Evolutionary conservation across 164 flowering plant genomes (phyloP).

Genomic region (Vitis vinifera): ASM3070453v1 NC_081812.1:10323001-10323500

Average conservation of each 20-base stretch:
- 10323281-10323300: conserved; percentile 27
- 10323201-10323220: conserved; percentile 38
- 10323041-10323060: conserved; percentile 18
- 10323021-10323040: conserved; percentile 45
- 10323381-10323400: conserved; percentile 14
- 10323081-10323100: conserved; percentile 26
- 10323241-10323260: conserved; percentile 49
- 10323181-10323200: conserved; percentile 54
- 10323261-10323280: conserved; percentile 26
- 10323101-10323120: conserved; percentile 14
- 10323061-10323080: conserved; percentile 9
- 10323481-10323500: conserved; percentile 13
- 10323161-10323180: conserved; percentile 9
- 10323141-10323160: conserved; percentile 46
- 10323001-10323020: conserved; percentile 29
- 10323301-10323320: conserved; percentile 51
- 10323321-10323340: conserved; percentile 19
- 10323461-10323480: conserved; percentile 31
- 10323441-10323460: conserved; percentile 35
- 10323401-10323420: conserved; percentile 25
- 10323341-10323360: conserved; percentile 41
- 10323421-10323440: conserved; percentile 42
- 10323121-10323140: conserved; percentile 44
- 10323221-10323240: conserved; percentile 15
- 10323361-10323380: conserved; percentile 43